These are phyloP conservation scores for Coleophoma cylindrospora DNA, from an alignment of 2,329 filamentous ascomycete genomes.

Conservation along the genomic window DNA sequence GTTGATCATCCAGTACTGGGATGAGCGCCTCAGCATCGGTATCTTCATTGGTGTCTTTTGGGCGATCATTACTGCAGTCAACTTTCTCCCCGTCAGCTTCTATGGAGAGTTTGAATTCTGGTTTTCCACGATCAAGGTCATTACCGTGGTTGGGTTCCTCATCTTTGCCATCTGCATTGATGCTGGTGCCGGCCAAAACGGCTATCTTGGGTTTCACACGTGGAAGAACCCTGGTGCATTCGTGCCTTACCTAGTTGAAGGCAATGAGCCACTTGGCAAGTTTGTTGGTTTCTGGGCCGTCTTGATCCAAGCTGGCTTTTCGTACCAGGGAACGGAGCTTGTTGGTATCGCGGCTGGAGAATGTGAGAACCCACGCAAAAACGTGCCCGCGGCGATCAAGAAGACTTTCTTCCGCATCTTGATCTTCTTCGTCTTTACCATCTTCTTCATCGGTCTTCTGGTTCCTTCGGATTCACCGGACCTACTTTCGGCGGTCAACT, in stretches of 20 bases:
- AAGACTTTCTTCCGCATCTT: constrained; percentile 75
- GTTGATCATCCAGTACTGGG: constrained; percentile 74
- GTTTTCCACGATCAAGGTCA: constrained; percentile 71
- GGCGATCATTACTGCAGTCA: constrained; percentile 61
- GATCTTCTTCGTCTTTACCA: constrained; percentile 57
- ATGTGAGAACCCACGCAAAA: constrained; percentile 65
- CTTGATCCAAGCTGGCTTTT: constrained; percentile 64
- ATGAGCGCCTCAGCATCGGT: constrained; percentile 53
- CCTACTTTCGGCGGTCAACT: constrained; percentile 34
- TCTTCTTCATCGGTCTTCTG: constrained; percentile 69
- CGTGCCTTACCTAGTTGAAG: constrained; percentile 48
- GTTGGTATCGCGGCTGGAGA: constrained; percentile 77
- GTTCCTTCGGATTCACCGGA: constrained; percentile 56
- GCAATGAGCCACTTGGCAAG: constrained; percentile 45
- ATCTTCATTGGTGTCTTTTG: constrained; percentile 74
- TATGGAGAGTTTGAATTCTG: constrained; percentile 79
- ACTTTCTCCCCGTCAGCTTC: constrained; percentile 66
- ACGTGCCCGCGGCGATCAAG: constrained; percentile 66
- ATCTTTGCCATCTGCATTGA: constrained; percentile 74
- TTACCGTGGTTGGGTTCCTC: constrained; percentile 70
- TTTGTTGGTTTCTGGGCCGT: constrained; percentile 68
- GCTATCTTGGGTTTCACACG: constrained; percentile 70
- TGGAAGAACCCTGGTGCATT: constrained; percentile 68
- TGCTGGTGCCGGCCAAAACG: constrained; percentile 62
- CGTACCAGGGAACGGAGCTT: constrained; percentile 69